Evolutionary conservation across 2,329 filamentous ascomycete genomes (phyloP).

Genomic region (Didymella segeticola): DNA sequence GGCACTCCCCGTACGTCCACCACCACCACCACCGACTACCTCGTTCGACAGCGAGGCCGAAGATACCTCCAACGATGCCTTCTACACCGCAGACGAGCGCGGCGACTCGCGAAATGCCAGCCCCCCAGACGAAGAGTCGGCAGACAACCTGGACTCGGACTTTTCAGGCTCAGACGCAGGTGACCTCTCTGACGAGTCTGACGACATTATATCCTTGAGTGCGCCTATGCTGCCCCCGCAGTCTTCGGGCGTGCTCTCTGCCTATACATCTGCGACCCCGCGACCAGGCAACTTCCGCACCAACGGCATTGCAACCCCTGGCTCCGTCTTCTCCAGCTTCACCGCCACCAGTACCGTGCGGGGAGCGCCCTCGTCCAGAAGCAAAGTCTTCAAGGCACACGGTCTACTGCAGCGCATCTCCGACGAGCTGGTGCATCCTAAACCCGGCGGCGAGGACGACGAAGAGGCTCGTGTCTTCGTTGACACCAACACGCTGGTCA

Average conservation of each 20-base stretch:
- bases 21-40: constrained; percentile 62
- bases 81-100: constrained; percentile 85
- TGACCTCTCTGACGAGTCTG: constrained; percentile 88
- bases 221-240: constrained; percentile 80
- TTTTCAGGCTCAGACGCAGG: constrained; percentile 70
- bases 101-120: constrained; percentile 47
- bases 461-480: constrained; percentile 88
- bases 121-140: constrained; percentile 50
- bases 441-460: constrained; percentile 83
- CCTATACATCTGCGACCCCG: constrained; percentile 80
- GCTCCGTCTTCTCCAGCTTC: constrained; percentile 87
- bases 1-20: constrained; percentile 51
- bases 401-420: constrained; percentile 76
- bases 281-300: constrained; percentile 73
- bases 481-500: constrained; percentile 82
- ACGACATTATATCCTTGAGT: constrained; percentile 90
- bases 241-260: constrained; percentile 78
- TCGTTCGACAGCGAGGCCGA: constrained; percentile 77
- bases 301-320: constrained; percentile 81
- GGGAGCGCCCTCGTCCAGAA: constrained; percentile 69
- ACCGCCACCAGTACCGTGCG: constrained; percentile 83
- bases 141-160: constrained; percentile 61
- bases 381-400: constrained; percentile 84
- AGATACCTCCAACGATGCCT: constrained; percentile 87
- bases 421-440: constrained; percentile 82